Base-by-base conservation (phyloP, 1,139 yeast species). In the Blastobotrys raffinosifermentans region DNA sequence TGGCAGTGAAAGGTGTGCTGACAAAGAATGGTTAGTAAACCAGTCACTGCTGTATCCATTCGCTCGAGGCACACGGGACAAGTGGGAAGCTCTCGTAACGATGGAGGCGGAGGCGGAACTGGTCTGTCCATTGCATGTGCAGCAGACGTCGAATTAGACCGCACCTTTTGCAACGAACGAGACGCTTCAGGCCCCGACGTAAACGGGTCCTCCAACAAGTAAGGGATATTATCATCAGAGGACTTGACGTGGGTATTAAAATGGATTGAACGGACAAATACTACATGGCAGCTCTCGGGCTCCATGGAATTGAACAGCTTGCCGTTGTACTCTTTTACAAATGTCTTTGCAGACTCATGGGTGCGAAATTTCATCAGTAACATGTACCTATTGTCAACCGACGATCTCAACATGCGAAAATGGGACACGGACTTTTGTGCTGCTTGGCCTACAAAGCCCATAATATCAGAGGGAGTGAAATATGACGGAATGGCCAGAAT, bases 51-150 rank as follows among this genome's bases (percentile, higher is more conserved):
- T 2, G 91, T 70, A 57, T 89, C 97, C 82, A 89, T 80, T 46
- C 94, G 66, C 51, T 89, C 97, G 17, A 89, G 65, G 54, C 97
- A 89, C 0, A 89, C 96, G 0, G 96, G 96, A 53, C 97, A 89
- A 0, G 94, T 82, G 0, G 97, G 96, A 14, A 89, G 66, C 54
- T 89, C 96, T 15, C 73, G 63, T 14, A 70, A 51, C 3, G 56
- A 40, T 11, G 43, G 57, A 13, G 56, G 58, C 15, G 58, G 56
- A 2, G 66, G 61, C 5, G 64, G 61, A 19, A 49, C 45, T 1
- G 63, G 61, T 39, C 48, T 40, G 8, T 18, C 39, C 10, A 29
- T 34, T 11, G 37, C 32, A n/a, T n/a, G n/a, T n/a, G n/a, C n/a
- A n/a, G n/a, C n/a, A 7, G 31, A 21, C 19, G 21, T 25, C 25